These are phyloP conservation scores for Saccharum hybrid DNA, from an alignment of 202 grass and related monocot genomes.

Conservation along the genomic window DNA sequence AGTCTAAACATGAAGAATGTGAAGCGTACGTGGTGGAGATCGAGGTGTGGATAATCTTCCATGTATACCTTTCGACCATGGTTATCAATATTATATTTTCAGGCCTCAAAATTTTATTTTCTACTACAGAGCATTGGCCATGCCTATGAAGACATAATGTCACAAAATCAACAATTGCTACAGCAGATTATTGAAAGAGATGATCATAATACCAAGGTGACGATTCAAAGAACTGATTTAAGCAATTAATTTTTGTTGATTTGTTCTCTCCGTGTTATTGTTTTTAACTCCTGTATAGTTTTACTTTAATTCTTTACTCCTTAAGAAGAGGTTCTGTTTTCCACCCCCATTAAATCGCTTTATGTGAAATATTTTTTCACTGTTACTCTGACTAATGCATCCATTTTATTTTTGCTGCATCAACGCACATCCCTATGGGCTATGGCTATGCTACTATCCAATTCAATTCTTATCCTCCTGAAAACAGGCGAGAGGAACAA, in stretches of 20 bases:
- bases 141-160: conserved; percentile 82
- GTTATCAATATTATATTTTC: conserved; percentile 30
- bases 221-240: conserved; percentile 23
- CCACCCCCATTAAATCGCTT: background rate
- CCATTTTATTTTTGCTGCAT: background rate
- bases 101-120: conserved; percentile 29
- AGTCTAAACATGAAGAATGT: conserved; percentile 85
- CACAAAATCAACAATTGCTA: conserved; percentile 87
- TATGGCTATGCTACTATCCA: background rate
- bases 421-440: background rate
- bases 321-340: conserved; percentile 3
- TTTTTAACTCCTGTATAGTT: background rate
- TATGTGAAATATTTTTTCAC: background rate
- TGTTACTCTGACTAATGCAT: background rate
- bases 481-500: background rate
- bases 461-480: background rate
- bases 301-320: background rate
- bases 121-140: conserved; percentile 73
- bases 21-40: conserved; percentile 75
- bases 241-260: conserved; percentile 20
- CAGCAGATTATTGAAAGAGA: conserved; percentile 94
- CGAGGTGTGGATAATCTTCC: conserved; percentile 58
- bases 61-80: background rate
- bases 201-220: conserved; percentile 91
- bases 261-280: background rate